Base-by-base conservation (phyloP, 2,329 filamentous ascomycete genomes). In the Calonectria henricotiae region DNA sequence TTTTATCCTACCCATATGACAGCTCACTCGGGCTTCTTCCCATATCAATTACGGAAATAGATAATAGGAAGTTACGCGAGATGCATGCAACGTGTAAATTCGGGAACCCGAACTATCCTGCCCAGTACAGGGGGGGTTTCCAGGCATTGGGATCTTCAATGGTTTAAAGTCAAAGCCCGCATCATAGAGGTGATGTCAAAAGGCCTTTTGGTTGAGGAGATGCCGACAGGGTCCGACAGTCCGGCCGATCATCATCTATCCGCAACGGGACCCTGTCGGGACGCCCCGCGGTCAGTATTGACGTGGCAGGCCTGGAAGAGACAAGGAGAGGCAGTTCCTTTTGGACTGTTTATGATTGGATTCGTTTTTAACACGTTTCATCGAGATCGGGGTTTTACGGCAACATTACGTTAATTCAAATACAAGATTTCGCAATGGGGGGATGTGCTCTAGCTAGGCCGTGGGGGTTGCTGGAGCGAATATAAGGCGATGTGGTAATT, bases 211-310 rank as follows among this genome's bases (percentile, higher is more conserved):
- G 23, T 20, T 32, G 51, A 61, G 11, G 27, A 41, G 27, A 15
- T 23, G 30, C 27, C 37, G 30, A 54, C 27, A 30, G 60, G 25
- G 12, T 49, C 30, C 43, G 43, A 58, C 55, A 49, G 43, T 30
- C 43, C 55, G 25, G 62, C 35, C 23, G 44, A 65, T 65, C 51
- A 13, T 30, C 44, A 46, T 46, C 54, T 41, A 30, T 41, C 67
- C 46, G 54, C n/a, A 37, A 39, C 62, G 27, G 61, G 54, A 65
- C 37, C 39, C 44, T 41, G 49, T 65, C 62, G 55, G 62, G 54
- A 43, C 37, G 20, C 43, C 43, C 43, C 43, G 20, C 43, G 43
- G n/a, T 23, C 43, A n/a, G 43, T 46, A 46, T 46, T 23, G 20
- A 46, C 43, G 43, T 17, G n/a, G 43, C 17, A 44, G n/a, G n/a